These are phyloP conservation scores for Phanerochaete carnosa DNA, from an alignment of 768 basidiomycete species.

Conservation along the genomic window DNA sequence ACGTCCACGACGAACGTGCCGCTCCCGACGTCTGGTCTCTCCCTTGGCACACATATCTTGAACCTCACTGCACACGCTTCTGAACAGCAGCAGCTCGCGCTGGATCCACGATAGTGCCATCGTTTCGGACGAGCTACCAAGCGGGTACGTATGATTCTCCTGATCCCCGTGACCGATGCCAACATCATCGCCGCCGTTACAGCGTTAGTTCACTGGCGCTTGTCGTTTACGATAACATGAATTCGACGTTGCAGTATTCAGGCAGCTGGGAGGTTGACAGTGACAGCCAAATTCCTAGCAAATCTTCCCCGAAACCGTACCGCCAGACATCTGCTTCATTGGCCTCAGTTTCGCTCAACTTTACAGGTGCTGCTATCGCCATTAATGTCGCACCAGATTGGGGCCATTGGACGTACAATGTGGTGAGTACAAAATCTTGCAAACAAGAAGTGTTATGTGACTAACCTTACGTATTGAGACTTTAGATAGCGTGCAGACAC, in stretches of 20 bases:
- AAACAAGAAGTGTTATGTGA: conserved; percentile 37
- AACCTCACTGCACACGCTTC: conserved; percentile 42
- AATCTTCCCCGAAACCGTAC: conserved; percentile 17
- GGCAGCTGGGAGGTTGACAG: conserved; percentile 45
- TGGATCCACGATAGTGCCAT: conserved; percentile 57
- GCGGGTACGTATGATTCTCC: neutral
- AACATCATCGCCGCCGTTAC: neutral
- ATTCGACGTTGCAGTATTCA: conserved; percentile 38
- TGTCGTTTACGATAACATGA: conserved; percentile 24
- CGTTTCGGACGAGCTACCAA: conserved; percentile 31
- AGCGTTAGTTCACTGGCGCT: neutral
- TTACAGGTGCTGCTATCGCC: conserved; percentile 34
- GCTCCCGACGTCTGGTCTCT: conserved; percentile 41
- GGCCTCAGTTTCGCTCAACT: conserved; percentile 39
- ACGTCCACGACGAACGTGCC: conserved; percentile 32
- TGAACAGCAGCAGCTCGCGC: conserved; percentile 36
- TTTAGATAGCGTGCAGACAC: neutral
- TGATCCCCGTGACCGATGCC: too few relatives aligned
- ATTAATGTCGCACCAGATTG: conserved; percentile 16
- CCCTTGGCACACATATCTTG: conserved; percentile 50
- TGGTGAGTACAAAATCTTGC: conserved; percentile 14
- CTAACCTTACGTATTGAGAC: conserved; percentile 32
- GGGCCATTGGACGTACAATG: conserved; percentile 24
- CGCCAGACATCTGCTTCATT: conserved; percentile 32
- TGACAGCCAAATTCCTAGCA: conserved; percentile 14